These are phyloP conservation scores for Botrytis cinerea DNA, from an alignment of 2,329 filamentous ascomycete species.

Conservation along the genomic window DNA sequence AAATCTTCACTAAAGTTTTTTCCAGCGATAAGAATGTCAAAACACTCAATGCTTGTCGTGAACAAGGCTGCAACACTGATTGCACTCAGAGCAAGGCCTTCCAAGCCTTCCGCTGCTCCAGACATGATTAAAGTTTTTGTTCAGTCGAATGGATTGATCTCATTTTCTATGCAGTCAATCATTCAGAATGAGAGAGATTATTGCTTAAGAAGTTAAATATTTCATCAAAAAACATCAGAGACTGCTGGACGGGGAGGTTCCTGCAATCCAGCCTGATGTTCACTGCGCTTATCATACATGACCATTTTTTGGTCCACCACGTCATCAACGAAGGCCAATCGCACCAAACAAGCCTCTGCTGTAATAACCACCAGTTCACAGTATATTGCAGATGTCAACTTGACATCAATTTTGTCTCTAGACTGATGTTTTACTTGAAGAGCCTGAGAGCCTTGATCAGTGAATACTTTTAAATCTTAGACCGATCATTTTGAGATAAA, in stretches of 20 bases:
- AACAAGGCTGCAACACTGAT: conserved; percentile 36
- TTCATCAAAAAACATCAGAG: neutral
- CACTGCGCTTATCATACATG: neutral
- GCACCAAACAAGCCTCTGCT: no score
- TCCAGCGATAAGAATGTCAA: conserved; percentile 35
- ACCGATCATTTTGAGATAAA: neutral
- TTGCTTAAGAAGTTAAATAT: neutral
- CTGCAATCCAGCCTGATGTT: neutral
- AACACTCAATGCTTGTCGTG: conserved; percentile 37
- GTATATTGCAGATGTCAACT: neutral
- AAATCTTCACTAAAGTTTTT: conserved; percentile 35
- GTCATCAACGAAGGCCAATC: neutral
- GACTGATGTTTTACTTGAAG: neutral
- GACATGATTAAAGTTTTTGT: conserved; percentile 12
- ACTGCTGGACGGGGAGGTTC: neutral
- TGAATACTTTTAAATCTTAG: neutral
- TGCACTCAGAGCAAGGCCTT: conserved; percentile 31
- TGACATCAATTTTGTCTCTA: neutral
- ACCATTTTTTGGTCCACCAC: neutral
- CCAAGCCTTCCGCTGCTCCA: conserved; percentile 22
- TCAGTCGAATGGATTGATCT: neutral
- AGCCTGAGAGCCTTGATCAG: neutral
- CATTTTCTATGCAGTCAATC: neutral
- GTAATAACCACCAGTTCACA: no score
- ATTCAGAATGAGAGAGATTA: neutral